These are phyloP conservation scores for Echites panduratus DNA, from an alignment of 257 asterid species.

Conservation along the genomic window DNA sequence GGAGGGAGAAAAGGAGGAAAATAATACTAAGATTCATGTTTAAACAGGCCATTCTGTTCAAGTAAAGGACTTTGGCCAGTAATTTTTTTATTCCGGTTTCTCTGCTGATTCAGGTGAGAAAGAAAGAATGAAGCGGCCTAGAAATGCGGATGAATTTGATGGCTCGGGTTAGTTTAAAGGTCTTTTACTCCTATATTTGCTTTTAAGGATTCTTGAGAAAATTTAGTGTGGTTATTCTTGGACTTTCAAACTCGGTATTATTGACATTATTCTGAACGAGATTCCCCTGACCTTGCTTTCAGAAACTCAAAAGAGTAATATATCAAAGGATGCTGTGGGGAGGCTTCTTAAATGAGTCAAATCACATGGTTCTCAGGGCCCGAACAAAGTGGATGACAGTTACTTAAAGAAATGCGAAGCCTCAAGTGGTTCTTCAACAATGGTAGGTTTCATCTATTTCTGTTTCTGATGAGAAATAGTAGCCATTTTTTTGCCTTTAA, in stretches of 20 bases:
- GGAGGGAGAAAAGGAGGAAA: neutral
- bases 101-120: slow-evolving; percentile 34
- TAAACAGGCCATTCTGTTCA: neutral
- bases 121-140: slow-evolving; percentile 21
- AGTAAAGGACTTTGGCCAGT: neutral
- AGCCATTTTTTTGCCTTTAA: neutral
- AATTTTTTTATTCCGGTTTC: neutral
- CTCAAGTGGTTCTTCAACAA: slow-evolving; percentile 7
- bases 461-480: neutral
- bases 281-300: slow-evolving; percentile 14
- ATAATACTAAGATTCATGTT: neutral
- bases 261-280: neutral
- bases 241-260: neutral
- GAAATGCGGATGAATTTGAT: slow-evolving; percentile 25
- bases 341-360: slow-evolving; percentile 61
- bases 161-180: slow-evolving; percentile 44
- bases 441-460: slow-evolving; percentile 22
- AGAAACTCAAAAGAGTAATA: slow-evolving; percentile 61
- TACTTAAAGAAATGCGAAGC: slow-evolving; percentile 46
- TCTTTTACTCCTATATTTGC: neutral
- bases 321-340: slow-evolving; percentile 65
- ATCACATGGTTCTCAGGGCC: slow-evolving; percentile 32
- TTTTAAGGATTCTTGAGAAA: neutral
- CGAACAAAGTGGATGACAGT: slow-evolving; percentile 45
- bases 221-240: neutral